Evolutionary conservation across 768 basidiomycete species (phyloP).

Genomic region (Macrolepiota dolichaula): DNA sequence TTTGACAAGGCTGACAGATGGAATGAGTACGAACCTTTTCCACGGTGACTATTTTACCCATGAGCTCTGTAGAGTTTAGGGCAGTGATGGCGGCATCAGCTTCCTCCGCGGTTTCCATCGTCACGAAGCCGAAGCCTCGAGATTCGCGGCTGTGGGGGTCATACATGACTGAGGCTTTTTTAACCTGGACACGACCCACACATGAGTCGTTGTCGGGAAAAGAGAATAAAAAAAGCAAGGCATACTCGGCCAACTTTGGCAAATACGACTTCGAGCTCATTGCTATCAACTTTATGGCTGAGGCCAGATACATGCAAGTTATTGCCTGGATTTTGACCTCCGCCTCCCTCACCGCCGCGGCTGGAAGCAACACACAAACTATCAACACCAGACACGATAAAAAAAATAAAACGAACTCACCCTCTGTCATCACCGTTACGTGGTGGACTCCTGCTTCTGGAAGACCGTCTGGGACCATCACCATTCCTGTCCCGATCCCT

Average conservation of each 20-base stretch:
- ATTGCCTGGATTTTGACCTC: constrained; percentile 64
- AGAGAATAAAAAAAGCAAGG: constrained; percentile 3
- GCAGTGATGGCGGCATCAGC: constrained; percentile 89
- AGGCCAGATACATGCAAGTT: constrained; percentile 63
- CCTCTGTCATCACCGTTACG: constrained; percentile 48
- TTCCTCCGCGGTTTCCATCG: constrained; percentile 68
- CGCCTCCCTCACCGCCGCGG: constrained; percentile 44
- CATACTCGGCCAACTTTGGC: constrained; percentile 67
- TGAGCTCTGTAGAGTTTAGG: constrained; percentile 77
- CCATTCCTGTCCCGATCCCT: constrained; percentile 33
- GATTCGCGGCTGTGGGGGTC: constrained; percentile 69
- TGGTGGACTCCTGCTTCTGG: constrained; percentile 77
- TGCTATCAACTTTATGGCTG: constrained; percentile 63
- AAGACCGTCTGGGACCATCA: constrained; percentile 60
- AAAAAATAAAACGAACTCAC: constrained; percentile 35
- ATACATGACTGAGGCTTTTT: constrained; percentile 70
- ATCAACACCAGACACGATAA: constrained; percentile 17
- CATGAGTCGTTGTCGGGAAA: not conserved
- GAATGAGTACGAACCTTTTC: constrained; percentile 61
- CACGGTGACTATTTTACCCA: constrained; percentile 87
- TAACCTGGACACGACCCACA: constrained; percentile 43
- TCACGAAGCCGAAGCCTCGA: constrained; percentile 81
- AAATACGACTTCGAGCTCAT: constrained; percentile 87
- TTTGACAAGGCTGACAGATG: not conserved
- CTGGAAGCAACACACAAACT: constrained; percentile 17